Conservation (phyloP, 1,284 basidiomycete genomes). For the Apiotrichum laibachii region DNA sequence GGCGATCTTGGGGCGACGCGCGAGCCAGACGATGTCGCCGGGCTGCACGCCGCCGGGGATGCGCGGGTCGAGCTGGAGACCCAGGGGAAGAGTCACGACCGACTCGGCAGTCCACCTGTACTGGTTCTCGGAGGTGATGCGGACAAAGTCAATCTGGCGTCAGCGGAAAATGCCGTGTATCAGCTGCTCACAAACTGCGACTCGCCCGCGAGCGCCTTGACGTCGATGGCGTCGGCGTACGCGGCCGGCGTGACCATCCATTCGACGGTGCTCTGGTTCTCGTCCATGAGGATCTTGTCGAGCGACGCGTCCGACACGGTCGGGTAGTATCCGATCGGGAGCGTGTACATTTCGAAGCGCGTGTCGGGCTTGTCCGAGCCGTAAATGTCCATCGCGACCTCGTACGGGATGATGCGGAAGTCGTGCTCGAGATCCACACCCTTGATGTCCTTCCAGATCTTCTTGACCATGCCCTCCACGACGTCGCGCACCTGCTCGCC, state of each 20-base stretch:
- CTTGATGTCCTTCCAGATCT: slow-evolving; percentile 68
- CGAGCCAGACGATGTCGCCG: slow-evolving; percentile 58
- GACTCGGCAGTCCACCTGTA: slow-evolving; percentile 42
- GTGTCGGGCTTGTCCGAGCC: slow-evolving; percentile 95
- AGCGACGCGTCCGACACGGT: slow-evolving; percentile 44
- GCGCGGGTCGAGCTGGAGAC: slow-evolving; percentile 34
- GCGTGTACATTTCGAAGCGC: slow-evolving; percentile 70
- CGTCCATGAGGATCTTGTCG: slow-evolving; percentile 47
- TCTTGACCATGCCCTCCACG: slow-evolving; percentile 67
- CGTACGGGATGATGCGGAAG: slow-evolving; percentile 79
- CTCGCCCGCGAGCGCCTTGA: slow-evolving; percentile 30
- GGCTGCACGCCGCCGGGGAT: slow-evolving; percentile 44
- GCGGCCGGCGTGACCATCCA: slow-evolving; percentile 47
- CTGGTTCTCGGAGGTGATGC: slow-evolving; percentile 43
- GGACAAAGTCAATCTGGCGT: slow-evolving; percentile 41
- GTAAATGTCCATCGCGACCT: slow-evolving; percentile 82
- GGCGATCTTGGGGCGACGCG: slow-evolving; percentile 54
- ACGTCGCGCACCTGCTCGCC: slow-evolving; percentile 72
- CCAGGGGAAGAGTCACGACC: slow-evolving; percentile 39
- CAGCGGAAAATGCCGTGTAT: neutral
- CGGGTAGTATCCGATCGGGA: slow-evolving; percentile 51
- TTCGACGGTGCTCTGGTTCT: slow-evolving; percentile 46
- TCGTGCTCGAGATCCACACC: slow-evolving; percentile 59
- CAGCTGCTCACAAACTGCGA: slow-evolving; percentile 37
- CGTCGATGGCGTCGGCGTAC: slow-evolving; percentile 36